These are phyloP conservation scores for Orbilia brochopaga DNA, from an alignment of 2,329 filamentous ascomycete genomes.

Conservation along the genomic window DNA sequence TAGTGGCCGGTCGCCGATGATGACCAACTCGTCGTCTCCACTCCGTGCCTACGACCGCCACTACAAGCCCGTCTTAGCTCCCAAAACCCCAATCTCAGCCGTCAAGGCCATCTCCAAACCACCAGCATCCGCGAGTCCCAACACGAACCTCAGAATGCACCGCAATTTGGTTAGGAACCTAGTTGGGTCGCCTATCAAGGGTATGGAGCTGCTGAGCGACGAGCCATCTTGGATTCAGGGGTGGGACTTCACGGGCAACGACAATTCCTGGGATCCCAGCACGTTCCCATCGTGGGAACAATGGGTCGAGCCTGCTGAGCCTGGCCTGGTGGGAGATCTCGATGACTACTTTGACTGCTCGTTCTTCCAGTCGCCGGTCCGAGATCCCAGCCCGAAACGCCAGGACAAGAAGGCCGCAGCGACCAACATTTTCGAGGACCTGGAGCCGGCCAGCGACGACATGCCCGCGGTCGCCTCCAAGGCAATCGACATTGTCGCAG, in stretches of 20 bases:
- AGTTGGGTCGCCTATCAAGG: constrained; percentile 74
- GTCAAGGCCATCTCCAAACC: constrained; percentile 63
- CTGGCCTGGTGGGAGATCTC: constrained; percentile 39
- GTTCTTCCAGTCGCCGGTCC: constrained; percentile 46
- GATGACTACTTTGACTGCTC: constrained; percentile 48
- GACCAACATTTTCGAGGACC: constrained; percentile 46
- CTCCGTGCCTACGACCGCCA: constrained; percentile 65
- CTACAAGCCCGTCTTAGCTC: constrained; percentile 68
- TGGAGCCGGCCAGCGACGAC: constrained; percentile 46
- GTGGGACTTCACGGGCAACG: constrained; percentile 39
- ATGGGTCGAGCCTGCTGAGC: constrained; percentile 43
- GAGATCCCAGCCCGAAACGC: constrained; percentile 48
- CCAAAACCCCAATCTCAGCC: constrained; percentile 73
- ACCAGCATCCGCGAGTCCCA: constrained; percentile 83
- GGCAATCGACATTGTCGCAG: constrained; percentile 44
- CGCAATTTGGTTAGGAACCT: constrained; percentile 80
- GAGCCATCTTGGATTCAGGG: constrained; percentile 49
- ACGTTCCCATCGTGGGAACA: constrained; percentile 45
- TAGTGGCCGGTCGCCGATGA: constrained; percentile 48
- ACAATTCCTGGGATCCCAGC: constrained; percentile 29
- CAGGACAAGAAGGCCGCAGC: constrained; percentile 28
- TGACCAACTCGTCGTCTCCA: constrained; percentile 69
- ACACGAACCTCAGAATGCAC: constrained; percentile 88
- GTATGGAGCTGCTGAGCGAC: constrained; percentile 52
- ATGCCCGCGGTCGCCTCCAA: constrained; percentile 49